Base-by-base conservation (phyloP, 2,329 filamentous ascomycete genomes). In the Gaeumannomyces tritici region DNA sequence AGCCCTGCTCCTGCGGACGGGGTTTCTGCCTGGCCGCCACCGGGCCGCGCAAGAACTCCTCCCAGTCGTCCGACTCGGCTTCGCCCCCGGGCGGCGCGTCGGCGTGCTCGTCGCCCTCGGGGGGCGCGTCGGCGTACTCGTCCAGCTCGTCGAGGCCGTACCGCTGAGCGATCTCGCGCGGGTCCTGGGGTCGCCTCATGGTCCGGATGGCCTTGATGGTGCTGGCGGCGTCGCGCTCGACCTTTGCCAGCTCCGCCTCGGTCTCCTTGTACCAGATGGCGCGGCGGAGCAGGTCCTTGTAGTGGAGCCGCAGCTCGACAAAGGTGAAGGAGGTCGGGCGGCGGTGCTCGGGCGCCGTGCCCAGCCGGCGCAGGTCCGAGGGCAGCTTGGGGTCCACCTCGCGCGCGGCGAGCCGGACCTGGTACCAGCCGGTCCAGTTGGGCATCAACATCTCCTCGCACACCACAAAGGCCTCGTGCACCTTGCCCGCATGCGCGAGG, bases 401-500 rank as follows among this genome's bases (percentile, higher is more conserved):
- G 24, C n/a, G 4, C 26, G 18, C 18, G 15, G 47, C 47, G 33
- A 54, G 24, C 18, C 75, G 75, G 55, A 70, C 70, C 3, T 66
- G 62, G 31, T 69, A 65, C 90, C 92, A 97, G 28, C 91, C 91
- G 13, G 83, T 83, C 83, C 92, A 96, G 42, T 83, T 80, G 1
- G 83, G 81, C 83, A 96, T 96, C 62, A 98, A 86, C 64, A 85
- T 84, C 29, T 80, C 75, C 76, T 98, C 93, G 71, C 90, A 93
- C 61, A 87, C 75, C 27, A 76, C 71, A 74, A 95, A 96, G 51
- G 92, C 92, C 26, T 88, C 79, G 59, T 84, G 75, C 68, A 83
- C 81, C 57, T 82, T 79, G 57, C 82, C 80, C 62, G 85, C 79
- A 18, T 79, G 76, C 28, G 86, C 84, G 31, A 97, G 83, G 60